A percentile compares a stretch with the other conserved stretches of the same genome.
Conservation (phyloP, 2,329 filamentous ascomycete species). For the Orbilia blumenaviensis region DNA sequence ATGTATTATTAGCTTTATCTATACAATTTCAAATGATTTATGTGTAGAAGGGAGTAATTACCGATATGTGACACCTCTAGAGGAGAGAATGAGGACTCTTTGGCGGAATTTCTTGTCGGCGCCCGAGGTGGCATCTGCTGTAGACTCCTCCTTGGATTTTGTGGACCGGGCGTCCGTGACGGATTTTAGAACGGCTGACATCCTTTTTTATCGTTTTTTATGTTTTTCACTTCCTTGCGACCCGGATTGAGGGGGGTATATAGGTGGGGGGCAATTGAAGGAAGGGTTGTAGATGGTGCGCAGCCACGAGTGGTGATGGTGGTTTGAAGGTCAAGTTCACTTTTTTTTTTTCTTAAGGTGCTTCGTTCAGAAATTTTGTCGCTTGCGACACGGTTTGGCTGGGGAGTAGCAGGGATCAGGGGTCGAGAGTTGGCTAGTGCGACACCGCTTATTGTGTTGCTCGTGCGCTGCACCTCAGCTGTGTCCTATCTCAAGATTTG, state of each 20-base stretch:
- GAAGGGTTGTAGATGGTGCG: not conserved
- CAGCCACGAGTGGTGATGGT: slow-evolving; percentile 9
- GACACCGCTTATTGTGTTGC: too few relatives aligned
- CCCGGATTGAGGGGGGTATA: not conserved
- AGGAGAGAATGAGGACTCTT: slow-evolving; percentile 88
- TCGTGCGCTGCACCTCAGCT: too few relatives aligned
- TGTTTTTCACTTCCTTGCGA: too few relatives aligned
- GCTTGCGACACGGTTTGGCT: not conserved
- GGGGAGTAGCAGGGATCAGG: not conserved
- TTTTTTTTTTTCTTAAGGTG: not conserved
- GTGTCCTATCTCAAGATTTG: too few relatives aligned
- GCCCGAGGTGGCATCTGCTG: slow-evolving; percentile 60
- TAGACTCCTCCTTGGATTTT: slow-evolving; percentile 65
- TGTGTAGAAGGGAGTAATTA: slow-evolving; percentile 60
- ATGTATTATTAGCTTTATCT: slow-evolving; percentile 7
- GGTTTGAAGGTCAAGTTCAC: too few relatives aligned
- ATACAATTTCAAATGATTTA: not conserved
- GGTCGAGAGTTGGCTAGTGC: too few relatives aligned
- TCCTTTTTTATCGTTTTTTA: too few relatives aligned
- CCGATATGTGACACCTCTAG: slow-evolving; percentile 89
- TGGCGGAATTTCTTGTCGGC: slow-evolving; percentile 72
- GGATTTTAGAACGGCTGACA: slow-evolving; percentile 80
- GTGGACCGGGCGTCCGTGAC: slow-evolving; percentile 70
- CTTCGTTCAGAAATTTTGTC: not conserved
- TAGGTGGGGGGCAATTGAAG: not conserved